Evolutionary conservation across 2,329 filamentous ascomycete genomes (phyloP), one percentile per base, ranked within the genome.

Genomic region (Ustulina deusta): DNA sequence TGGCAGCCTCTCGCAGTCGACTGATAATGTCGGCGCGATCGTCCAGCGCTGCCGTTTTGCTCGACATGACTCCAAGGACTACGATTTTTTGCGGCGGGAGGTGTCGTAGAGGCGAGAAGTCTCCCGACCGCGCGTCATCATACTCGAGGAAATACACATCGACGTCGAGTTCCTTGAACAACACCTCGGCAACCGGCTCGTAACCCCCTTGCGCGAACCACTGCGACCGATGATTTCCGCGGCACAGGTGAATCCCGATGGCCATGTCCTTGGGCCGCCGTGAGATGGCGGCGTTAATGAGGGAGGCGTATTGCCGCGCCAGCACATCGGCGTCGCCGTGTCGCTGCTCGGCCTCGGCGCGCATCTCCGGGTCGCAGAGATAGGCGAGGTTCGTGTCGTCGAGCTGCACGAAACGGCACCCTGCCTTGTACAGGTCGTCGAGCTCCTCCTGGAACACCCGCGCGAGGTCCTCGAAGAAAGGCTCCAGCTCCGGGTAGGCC

Each of bases 341-440:
- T 40, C 85, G 82, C 72, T 81, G 76, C 70, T 83, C 84, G 56
- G 85, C 85, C 71, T 83, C 83, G 72, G 81, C 79, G 46, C 85
- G 81, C 86, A 87, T 87, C 71, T 83, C 80, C 34, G 82, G 82
- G 73, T 87, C 86, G 78, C 86, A 88, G 11, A 87, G 83, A 74
- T 87, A 88, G 17, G 86, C 85, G n/a, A 88, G 80, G 76, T 87
- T 87, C 20, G 86, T 87, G 79, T 88, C 86, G 76, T 88, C 86
- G 61, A 88, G 81, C 78, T 88, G 86, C 13, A 87, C 83, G 73
- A 86, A 86, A 71, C 86, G 83, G 76, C 83, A 85, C 6, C 86
- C 86, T 1, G 85, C 85, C 34, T 79, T 75, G 77, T 87, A 78
- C 46, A 87, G 78, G 51, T 82, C 82, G 66, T 79, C 81, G 6